These are phyloP conservation scores for Calonectria hawksworthii DNA, from an alignment of 2,329 filamentous ascomycete species.

Conservation along the genomic window DNA sequence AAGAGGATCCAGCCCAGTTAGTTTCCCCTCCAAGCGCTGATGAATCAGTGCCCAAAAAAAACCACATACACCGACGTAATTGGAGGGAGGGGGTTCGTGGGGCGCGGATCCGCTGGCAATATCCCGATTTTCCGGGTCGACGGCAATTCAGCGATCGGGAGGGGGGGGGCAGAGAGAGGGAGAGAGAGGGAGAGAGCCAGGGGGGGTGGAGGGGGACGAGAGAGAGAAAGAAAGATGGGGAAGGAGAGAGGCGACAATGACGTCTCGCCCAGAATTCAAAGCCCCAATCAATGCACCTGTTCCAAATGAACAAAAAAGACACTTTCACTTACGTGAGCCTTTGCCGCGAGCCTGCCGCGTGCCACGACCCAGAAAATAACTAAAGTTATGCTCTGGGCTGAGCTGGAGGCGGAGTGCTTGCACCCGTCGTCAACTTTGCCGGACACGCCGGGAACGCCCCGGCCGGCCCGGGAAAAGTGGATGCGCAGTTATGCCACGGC, in stretches of 20 bases:
- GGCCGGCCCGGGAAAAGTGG: constrained; percentile 26
- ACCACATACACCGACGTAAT: neutral
- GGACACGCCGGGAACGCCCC: constrained; percentile 17
- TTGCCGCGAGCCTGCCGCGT: neutral
- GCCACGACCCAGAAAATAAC: neutral
- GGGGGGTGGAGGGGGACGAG: too few relatives aligned
- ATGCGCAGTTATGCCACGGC: neutral
- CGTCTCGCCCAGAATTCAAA: neutral
- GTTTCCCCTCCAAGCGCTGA: neutral
- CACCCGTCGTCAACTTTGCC: constrained; percentile 7
- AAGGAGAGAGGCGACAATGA: neutral
- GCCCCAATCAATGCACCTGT: neutral
- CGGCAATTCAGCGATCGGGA: neutral
- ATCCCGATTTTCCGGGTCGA: neutral
- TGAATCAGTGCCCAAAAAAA: neutral
- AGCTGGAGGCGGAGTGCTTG: neutral
- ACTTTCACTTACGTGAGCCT: neutral
- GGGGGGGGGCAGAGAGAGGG: neutral
- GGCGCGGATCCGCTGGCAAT: neutral
- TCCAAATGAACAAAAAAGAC: neutral
- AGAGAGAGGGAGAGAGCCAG: neutral
- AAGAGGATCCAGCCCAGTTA: neutral
- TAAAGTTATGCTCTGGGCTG: neutral
- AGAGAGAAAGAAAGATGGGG: neutral
- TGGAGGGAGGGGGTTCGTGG: neutral